Conservation (phyloP, 148 eudicot species). For the Heliosperma pusillum region DNA sequence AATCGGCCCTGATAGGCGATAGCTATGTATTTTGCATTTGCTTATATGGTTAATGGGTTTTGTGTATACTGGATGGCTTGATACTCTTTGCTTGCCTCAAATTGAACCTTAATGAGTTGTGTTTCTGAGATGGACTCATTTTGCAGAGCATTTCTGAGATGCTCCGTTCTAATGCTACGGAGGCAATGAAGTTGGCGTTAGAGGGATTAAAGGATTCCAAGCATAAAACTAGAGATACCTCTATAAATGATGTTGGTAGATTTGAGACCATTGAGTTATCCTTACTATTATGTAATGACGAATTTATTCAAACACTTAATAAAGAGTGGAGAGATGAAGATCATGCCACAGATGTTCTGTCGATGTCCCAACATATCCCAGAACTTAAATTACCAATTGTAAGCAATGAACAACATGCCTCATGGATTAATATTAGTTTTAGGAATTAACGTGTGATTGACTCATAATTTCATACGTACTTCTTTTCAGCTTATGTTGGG, state of each 20-base stretch:
- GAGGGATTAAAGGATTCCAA: slow-evolving; percentile 52
- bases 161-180: slow-evolving; percentile 71
- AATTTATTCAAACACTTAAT: slow-evolving; percentile 66
- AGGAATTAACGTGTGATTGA: neutral
- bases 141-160: slow-evolving; percentile 74
- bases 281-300: slow-evolving; percentile 81
- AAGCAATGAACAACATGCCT: slow-evolving; percentile 26
- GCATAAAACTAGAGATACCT: slow-evolving; percentile 66
- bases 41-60: neutral
- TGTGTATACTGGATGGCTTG: neutral
- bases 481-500: slow-evolving; percentile 90
- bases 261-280: slow-evolving; percentile 73
- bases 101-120: neutral
- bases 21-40: no score
- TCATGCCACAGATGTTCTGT: slow-evolving; percentile 88
- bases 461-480: slow-evolving; percentile 1
- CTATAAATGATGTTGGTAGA: slow-evolving; percentile 57
- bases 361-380: slow-evolving; percentile 93
- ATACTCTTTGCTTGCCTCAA: neutral
- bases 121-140: neutral
- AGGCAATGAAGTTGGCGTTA: slow-evolving; percentile 80
- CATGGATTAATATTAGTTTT: neutral
- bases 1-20: neutral
- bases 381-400: slow-evolving; percentile 78
- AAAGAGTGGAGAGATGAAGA: slow-evolving; percentile 96